A percentile compares a stretch with the other conserved stretches of the same genome.
phyloP scores from a whole-genome alignment of 192 early-diverging fungal species.

The Backusella macrospora region DNA sequence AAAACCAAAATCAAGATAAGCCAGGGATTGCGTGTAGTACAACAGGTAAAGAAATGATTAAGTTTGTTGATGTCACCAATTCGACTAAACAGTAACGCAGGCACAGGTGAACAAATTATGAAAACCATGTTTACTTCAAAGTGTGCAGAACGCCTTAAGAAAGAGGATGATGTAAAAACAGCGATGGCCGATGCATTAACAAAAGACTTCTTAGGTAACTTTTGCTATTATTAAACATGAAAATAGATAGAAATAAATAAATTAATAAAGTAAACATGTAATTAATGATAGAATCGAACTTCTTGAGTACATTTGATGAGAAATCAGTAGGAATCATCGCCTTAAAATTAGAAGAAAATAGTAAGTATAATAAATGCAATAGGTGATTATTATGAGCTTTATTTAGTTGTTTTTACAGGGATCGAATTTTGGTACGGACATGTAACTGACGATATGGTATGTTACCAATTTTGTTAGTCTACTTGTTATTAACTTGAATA shows the following conservation, averaged over 20 bases:
- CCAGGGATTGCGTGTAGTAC: constrained; percentile 65
- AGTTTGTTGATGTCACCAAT: neutral
- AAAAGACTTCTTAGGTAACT: constrained; percentile 35
- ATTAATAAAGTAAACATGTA: neutral
- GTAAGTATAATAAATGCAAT: constrained; percentile 13
- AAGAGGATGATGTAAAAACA: constrained; percentile 30
- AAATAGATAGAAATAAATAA: neutral
- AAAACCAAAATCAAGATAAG: constrained; percentile 35
- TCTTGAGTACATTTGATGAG: constrained; percentile 33
- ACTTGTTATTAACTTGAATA: neutral
- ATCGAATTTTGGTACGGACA: constrained; percentile 72
- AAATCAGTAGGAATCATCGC: constrained; percentile 43
- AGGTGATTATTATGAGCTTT: neutral
- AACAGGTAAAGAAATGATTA: constrained; percentile 37
- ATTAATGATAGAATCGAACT: constrained; percentile 30
- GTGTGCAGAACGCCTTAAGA: constrained; percentile 45
- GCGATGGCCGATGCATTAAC: constrained; percentile 25
- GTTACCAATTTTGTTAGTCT: neutral
- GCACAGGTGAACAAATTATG: constrained; percentile 88
- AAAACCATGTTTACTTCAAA: constrained; percentile 67
- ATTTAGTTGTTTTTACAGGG: neutral
- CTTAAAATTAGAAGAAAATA: constrained; percentile 10
- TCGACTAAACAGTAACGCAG: constrained; percentile 26
- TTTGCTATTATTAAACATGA: neutral
- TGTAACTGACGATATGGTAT: constrained; percentile 75